Evolutionary conservation across 1,284 basidiomycete genomes (phyloP).

Genomic region (Rhodotorula sp.): DNA sequence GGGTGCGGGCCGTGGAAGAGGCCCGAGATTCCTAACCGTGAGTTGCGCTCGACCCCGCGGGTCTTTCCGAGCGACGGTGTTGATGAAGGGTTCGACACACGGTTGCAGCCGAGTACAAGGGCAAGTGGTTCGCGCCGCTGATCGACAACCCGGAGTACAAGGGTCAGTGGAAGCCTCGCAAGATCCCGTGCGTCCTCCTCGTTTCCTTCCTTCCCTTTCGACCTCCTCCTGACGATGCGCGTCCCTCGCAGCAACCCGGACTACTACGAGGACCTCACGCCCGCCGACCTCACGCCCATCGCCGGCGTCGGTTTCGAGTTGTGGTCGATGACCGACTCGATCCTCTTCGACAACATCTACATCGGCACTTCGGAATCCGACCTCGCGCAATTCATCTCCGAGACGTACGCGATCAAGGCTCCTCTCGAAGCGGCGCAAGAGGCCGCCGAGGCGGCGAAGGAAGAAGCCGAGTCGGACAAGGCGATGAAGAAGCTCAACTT

Average conservation of each 20-base stretch:
- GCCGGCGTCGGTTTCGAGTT: slow-evolving; percentile 94
- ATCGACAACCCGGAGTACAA: slow-evolving; percentile 98
- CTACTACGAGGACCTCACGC: slow-evolving; percentile 85
- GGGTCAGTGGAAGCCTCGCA: slow-evolving; percentile 87
- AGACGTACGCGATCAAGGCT: slow-evolving; percentile 83
- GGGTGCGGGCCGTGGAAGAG: slow-evolving; percentile 92
- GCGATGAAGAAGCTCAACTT: neutral
- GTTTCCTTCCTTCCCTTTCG: neutral
- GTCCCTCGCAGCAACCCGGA: slow-evolving; percentile 65
- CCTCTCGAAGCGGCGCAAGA: slow-evolving; percentile 51
- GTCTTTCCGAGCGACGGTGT: rapidly evolving
- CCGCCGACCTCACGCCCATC: slow-evolving; percentile 67
- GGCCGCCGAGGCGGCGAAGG: slow-evolving; percentile 44
- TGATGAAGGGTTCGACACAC: neutral
- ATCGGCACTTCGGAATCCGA: slow-evolving; percentile 81
- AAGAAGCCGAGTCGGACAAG: slow-evolving; percentile 38
- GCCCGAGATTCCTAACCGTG: slow-evolving; percentile 84
- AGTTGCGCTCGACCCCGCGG: too few relatives aligned
- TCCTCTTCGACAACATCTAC: slow-evolving; percentile 73
- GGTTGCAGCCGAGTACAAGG: slow-evolving; percentile 51
- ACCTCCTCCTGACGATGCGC: neutral
- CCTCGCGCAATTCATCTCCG: slow-evolving; percentile 73
- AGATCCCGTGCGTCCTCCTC: slow-evolving; percentile 63
- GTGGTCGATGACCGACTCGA: slow-evolving; percentile 98
- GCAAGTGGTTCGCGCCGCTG: slow-evolving; percentile 90